Evolutionary conservation across 2,329 filamentous ascomycete species (phyloP), one percentile per base, ranked within the genome.

Genomic region (Pseudogymnoascus sp.): DNA sequence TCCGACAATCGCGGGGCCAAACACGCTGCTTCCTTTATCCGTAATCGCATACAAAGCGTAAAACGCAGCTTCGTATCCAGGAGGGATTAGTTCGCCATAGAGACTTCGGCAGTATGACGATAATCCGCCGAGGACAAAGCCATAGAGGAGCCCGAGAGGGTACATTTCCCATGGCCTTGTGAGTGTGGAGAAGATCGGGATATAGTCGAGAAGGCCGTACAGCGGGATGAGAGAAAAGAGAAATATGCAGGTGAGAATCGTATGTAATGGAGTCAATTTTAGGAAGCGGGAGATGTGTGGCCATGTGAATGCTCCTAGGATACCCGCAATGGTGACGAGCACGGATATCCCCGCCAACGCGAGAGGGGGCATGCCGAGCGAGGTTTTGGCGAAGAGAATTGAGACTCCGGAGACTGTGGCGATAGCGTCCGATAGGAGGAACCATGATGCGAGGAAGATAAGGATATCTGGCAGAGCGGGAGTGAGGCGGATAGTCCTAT

Each of bases 141-240:
- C 94, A 74, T 97, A 97, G 11, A 97, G 85, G 2, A 90, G 89
- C 0, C 91, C 92, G 0, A 99, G 77, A 0, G 91, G 90, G 69
- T 94, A 97, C 91, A 99, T 97, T 70, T 99, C 94, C 90, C 92
- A 96, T 2, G 90, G 88, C 72, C 94, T 87, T 74, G 96, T 92
- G n/a, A 99, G 80, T 1, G 94, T 94, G 68, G 86, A 83, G 55
- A 99, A 82, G 5, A 90, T 85, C 0, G 92, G 91, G 14, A 97
- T 80, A 71, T 94, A 97, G 0, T 92, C 92, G 16, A 96, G 77
- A 11, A 99, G 80, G 0, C 92, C 93, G 70, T 99, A 99, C 0
- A 97, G 71, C 0, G 94, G 94, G 60, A 99, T 96, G 30, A 96
- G 76, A 74, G 97, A 92, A 70, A 99, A 96, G 5, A 99, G 78